A percentile compares a stretch with the other conserved stretches of the same genome.
phyloP scores from a whole-genome alignment of 1,284 basidiomycete genomes.

The Calocybe gambosa region DNA sequence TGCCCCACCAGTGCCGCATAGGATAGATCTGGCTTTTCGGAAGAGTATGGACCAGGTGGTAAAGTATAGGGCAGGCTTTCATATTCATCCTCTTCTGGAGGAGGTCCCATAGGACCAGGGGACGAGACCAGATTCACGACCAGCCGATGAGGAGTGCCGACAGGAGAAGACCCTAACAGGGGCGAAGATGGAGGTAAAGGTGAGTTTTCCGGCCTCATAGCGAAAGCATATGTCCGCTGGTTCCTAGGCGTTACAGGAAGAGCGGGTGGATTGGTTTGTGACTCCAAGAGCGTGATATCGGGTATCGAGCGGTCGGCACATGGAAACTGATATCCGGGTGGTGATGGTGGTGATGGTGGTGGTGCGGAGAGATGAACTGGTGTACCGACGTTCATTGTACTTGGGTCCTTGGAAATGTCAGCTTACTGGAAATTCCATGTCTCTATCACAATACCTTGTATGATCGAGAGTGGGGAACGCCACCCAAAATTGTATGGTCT shows the following conservation, averaged over 20 bases:
- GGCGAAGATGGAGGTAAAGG: conserved; percentile 46
- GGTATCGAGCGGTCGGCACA: conserved; percentile 19
- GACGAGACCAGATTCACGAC: conserved; percentile 72
- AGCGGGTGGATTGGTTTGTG: conserved; percentile 23
- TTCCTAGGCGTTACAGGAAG: conserved; percentile 37
- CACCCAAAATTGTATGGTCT: conserved; percentile 43
- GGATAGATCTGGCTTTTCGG: conserved; percentile 74
- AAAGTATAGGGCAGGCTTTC: conserved; percentile 67
- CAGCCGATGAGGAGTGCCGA: conserved; percentile 48
- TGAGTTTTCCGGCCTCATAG: conserved; percentile 23
- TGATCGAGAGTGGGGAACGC: conserved; percentile 23
- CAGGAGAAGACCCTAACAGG: conserved; percentile 43
- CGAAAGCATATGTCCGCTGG: conserved; percentile 23
- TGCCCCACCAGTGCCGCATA: conserved; percentile 96
- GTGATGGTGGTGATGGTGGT: conserved; percentile 30
- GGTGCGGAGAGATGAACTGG: conserved; percentile 26
- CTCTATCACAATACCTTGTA: conserved; percentile 23
- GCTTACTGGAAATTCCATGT: conserved; percentile 6
- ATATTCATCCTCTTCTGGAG: conserved; percentile 53
- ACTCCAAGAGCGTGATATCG: not conserved
- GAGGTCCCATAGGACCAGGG: conserved; percentile 62
- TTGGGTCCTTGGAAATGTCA: conserved; percentile 22
- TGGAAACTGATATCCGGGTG: conserved; percentile 29
- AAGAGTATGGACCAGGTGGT: conserved; percentile 77
- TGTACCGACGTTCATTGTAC: conserved; percentile 31